Percentiles rank a stretch among this genome's conserved stretches.
Evolutionary conservation across 2,329 filamentous ascomycete species (phyloP).

Genomic region (Escovopsis sp.): DNA sequence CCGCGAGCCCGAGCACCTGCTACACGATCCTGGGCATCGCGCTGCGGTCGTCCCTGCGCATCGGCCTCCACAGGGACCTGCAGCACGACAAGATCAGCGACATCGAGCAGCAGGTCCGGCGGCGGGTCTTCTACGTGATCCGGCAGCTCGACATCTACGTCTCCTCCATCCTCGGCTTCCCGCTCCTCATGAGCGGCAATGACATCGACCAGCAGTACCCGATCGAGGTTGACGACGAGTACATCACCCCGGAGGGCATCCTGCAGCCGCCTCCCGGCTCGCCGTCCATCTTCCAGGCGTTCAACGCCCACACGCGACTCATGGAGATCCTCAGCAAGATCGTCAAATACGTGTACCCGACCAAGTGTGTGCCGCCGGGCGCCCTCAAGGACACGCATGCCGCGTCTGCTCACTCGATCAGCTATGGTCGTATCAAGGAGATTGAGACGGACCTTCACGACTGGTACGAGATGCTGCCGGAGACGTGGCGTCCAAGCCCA

Average conservation of each 20-base stretch:
- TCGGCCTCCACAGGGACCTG: slow-evolving; percentile 63
- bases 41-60: slow-evolving; percentile 56
- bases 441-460: slow-evolving; percentile 47
- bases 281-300: slow-evolving; percentile 46
- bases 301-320: slow-evolving; percentile 48
- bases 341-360: slow-evolving; percentile 49
- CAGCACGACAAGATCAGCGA: slow-evolving; percentile 45
- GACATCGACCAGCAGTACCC: slow-evolving; percentile 54
- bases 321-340: slow-evolving; percentile 51
- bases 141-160: slow-evolving; percentile 58
- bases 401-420: slow-evolving; percentile 44
- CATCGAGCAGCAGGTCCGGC: slow-evolving; percentile 47
- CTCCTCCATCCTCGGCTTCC: slow-evolving; percentile 50
- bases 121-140: slow-evolving; percentile 52
- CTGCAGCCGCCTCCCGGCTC: slow-evolving; percentile 37
- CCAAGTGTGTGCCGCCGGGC: slow-evolving; percentile 38
- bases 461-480: slow-evolving; percentile 54
- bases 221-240: slow-evolving; percentile 50
- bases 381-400: slow-evolving; percentile 25
- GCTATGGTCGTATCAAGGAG: slow-evolving; percentile 45
- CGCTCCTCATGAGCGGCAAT: slow-evolving; percentile 44
- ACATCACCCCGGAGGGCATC: slow-evolving; percentile 44
- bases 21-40: slow-evolving; percentile 71
- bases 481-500: slow-evolving; percentile 61
- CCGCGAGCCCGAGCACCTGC: slow-evolving; percentile 63